Evolutionary conservation across 2,329 filamentous ascomycete genomes (phyloP), one percentile per base, ranked within the genome.

Genomic region (Plectosphaerella sp.): DNA sequence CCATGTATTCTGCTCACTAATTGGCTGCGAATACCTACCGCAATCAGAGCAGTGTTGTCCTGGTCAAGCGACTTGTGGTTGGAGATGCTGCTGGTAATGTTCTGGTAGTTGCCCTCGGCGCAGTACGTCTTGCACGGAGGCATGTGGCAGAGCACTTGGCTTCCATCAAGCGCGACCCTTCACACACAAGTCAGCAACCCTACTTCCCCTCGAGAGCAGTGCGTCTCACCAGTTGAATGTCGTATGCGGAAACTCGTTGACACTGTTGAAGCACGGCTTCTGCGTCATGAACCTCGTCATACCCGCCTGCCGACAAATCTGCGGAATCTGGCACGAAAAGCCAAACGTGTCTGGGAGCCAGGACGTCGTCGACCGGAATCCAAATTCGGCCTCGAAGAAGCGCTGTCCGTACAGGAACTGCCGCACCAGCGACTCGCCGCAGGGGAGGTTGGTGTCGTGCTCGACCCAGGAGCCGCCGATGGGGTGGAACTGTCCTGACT

Each of bases 211-310:
- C 9, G 8, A 9, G 9, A 12, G 28, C 28, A 10, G 22, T 3
- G 22, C 11, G 5, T 5, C 48, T 5, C 46, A 58, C 84, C 84
- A 88, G 59, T 85, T 85, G 70, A 88, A 88, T 0, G 83, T 87
- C 1, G 84, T 87, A 55, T 88, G 84, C 0, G 84, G 84, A 67
- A 88, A 88, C 60, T 82, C 86, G 67, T 88, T 87, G 72, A 87
- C 86, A 61, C 87, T 87, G 68, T 88, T 88, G 83, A 84, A 88
- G 68, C 83, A 87, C 47, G 87, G 70, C 69, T 88, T 88, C 64
- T 88, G 84, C 0, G 84, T 87, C 55, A 87, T 80, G 67, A 88
- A 88, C 4, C 83, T 73, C 45, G 72, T 82, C 84, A 88, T 87
- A 3, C 83, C 84, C 12, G 84, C 83, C 3, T 86, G 72, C 12